Evolutionary conservation across 495 filamentous ascomycete species (phyloP).

Genomic region (Penicillium chermesinum): DNA sequence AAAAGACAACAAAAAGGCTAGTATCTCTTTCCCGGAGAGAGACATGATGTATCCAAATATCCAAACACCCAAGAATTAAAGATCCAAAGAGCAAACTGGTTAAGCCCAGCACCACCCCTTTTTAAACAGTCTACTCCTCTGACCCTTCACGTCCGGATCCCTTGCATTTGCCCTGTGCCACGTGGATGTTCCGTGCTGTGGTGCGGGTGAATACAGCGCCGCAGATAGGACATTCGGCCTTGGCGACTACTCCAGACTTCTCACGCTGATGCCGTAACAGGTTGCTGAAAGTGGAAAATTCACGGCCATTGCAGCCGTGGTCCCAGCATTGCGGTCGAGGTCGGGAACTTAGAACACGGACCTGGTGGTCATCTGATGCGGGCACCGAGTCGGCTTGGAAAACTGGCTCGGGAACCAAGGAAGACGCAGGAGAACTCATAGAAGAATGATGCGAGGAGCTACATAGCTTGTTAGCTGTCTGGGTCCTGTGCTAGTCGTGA

Average conservation of each 20-base stretch:
- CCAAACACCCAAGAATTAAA: conserved; percentile 1
- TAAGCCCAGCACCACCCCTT: neutral
- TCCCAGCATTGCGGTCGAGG: conserved; percentile 95
- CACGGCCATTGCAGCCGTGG: conserved; percentile 87
- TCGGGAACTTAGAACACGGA: conserved; percentile 66
- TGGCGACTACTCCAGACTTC: conserved; percentile 81
- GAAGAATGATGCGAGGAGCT: conserved; percentile 18
- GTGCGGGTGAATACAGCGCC: conserved; percentile 89
- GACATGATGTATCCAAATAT: neutral
- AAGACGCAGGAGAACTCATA: conserved; percentile 26
- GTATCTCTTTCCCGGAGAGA: neutral
- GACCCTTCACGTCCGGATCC: conserved; percentile 27
- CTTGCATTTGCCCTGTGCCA: conserved; percentile 88
- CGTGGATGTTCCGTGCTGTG: conserved; percentile 83
- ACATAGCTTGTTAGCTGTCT: conserved; percentile 4
- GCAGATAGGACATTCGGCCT: conserved; percentile 81
- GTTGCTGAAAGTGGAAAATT: conserved; percentile 95
- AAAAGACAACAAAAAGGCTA: neutral
- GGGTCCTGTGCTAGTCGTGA: neutral
- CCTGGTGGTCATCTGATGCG: conserved; percentile 44
- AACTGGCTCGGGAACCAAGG: conserved; percentile 24
- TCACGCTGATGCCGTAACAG: conserved; percentile 88
- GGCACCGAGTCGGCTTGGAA: conserved; percentile 29
- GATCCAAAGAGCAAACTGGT: neutral
- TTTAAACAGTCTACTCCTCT: conserved; percentile 18